phyloP scores from a whole-genome alignment of 2,329 filamentous ascomycete genomes.

The Aspergillus caelatus region DNA sequence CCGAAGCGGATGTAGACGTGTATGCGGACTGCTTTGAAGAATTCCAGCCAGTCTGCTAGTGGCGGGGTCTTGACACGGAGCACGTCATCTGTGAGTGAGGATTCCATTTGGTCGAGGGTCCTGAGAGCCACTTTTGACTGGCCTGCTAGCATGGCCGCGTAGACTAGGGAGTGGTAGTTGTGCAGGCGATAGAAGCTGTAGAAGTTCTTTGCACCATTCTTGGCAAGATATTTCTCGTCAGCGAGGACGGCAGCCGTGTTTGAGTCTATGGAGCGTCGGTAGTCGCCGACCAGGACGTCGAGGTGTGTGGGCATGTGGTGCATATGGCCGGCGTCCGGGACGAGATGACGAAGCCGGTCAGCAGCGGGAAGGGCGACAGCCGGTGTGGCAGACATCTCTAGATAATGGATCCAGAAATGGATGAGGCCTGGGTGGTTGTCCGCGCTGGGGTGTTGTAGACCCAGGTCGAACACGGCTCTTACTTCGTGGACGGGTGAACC shows the following conservation, averaged over 20 bases:
- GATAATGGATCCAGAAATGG: slow-evolving; percentile 74
- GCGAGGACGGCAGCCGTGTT: slow-evolving; percentile 67
- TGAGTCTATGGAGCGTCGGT: slow-evolving; percentile 63
- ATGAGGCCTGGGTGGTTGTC: slow-evolving; percentile 67
- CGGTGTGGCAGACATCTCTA: slow-evolving; percentile 71
- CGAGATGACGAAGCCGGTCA: slow-evolving; percentile 62
- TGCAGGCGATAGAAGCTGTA: slow-evolving; percentile 74
- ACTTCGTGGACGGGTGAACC: slow-evolving; percentile 60
- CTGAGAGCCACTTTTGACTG: slow-evolving; percentile 63
- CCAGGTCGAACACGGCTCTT: slow-evolving; percentile 59
- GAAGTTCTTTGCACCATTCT: slow-evolving; percentile 59
- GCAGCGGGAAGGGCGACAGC: slow-evolving; percentile 64
- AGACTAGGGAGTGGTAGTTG: slow-evolving; percentile 71
- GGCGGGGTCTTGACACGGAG: slow-evolving; percentile 67
- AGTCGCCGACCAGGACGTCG: slow-evolving; percentile 73
- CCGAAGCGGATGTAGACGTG: slow-evolving; percentile 75
- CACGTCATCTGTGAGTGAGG: slow-evolving; percentile 59
- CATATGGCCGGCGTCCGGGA: slow-evolving; percentile 70
- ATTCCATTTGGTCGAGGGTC: slow-evolving; percentile 59
- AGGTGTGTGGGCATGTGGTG: slow-evolving; percentile 77
- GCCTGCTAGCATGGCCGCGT: slow-evolving; percentile 73
- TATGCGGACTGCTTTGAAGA: slow-evolving; percentile 65
- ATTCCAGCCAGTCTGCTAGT: slow-evolving; percentile 77
- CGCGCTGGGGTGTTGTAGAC: slow-evolving; percentile 52
- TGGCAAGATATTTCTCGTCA: slow-evolving; percentile 65